Evolutionary conservation across 495 filamentous ascomycete species (phyloP).

Genomic region (Usnea hakonensis): DNA sequence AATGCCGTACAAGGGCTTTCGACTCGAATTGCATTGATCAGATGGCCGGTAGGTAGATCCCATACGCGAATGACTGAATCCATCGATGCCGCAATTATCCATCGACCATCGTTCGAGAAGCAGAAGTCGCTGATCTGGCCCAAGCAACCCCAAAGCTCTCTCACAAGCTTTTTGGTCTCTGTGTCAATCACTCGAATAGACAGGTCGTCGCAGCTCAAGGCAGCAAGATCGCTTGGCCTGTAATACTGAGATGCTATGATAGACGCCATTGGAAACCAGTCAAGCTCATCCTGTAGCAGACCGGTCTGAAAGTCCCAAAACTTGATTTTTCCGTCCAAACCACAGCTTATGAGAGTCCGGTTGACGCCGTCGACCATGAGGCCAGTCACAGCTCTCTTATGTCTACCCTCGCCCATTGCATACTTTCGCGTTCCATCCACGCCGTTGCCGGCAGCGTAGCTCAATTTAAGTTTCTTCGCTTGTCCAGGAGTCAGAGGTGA

Average conservation of each 20-base stretch:
- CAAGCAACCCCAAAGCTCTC: constrained; percentile 87
- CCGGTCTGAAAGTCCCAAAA: constrained; percentile 93
- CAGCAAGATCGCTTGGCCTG: constrained; percentile 73
- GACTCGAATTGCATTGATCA: constrained; percentile 80
- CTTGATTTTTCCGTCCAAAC: constrained; percentile 89
- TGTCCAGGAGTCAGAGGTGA: constrained; percentile 56
- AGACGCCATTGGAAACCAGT: constrained; percentile 76
- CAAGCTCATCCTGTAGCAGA: constrained; percentile 66
- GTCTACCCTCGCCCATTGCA: constrained; percentile 47
- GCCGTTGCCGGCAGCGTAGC: constrained; percentile 34
- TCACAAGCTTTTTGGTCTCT: constrained; percentile 78
- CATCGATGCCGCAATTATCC: constrained; percentile 83
- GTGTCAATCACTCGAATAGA: constrained; percentile 84
- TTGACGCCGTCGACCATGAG: constrained; percentile 80
- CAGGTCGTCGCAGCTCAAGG: constrained; percentile 81
- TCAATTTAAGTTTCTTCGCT: constrained; percentile 52
- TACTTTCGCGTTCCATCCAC: constrained; percentile 38
- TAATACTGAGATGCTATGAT: constrained; percentile 72
- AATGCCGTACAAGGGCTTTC: constrained; percentile 70
- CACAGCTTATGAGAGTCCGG: constrained; percentile 70
- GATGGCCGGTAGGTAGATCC: constrained; percentile 91
- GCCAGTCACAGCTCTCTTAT: constrained; percentile 77
- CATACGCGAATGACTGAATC: constrained; percentile 80
- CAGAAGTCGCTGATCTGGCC: constrained; percentile 75
- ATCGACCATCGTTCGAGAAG: constrained; percentile 88